phyloP scores from a whole-genome alignment of 495 filamentous ascomycete species.

The Halenospora varia region DNA sequence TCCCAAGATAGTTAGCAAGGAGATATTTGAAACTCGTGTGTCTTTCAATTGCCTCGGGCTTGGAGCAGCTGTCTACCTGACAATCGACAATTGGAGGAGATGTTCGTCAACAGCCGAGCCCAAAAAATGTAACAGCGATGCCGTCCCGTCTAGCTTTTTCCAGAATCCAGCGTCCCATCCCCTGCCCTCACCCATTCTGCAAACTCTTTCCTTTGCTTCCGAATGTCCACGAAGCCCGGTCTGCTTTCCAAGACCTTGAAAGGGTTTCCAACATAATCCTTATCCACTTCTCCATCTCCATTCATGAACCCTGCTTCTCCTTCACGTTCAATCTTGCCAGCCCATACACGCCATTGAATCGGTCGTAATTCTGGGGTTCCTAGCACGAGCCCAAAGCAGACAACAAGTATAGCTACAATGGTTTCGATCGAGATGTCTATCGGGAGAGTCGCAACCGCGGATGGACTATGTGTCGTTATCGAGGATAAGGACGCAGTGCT shows the following conservation, averaged over 20 bases:
- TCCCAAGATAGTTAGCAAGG: too few relatives aligned
- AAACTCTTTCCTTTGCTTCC: constrained; percentile 72
- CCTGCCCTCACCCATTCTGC: constrained; percentile 60
- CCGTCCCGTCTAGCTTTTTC: constrained; percentile 15
- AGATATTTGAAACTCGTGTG: too few relatives aligned
- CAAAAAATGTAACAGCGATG: too few relatives aligned
- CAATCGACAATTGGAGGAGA: too few relatives aligned
- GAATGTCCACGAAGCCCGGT: constrained; percentile 48
- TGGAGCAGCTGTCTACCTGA: too few relatives aligned
- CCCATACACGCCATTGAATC: constrained; percentile 80
- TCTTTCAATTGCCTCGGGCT: too few relatives aligned
- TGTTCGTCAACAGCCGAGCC: too few relatives aligned
- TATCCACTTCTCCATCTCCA: constrained; percentile 55
- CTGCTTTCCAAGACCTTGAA: constrained; percentile 41
- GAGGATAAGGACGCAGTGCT: constrained; percentile 46
- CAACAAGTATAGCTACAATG: constrained; percentile 61
- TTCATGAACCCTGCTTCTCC: constrained; percentile 65
- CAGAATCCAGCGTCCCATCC: not conserved
- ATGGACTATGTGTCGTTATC: constrained; percentile 29
- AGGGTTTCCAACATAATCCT: constrained; percentile 48
- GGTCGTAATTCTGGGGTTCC: constrained; percentile 67
- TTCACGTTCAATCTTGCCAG: constrained; percentile 75
- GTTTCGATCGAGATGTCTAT: constrained; percentile 78
- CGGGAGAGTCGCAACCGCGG: constrained; percentile 47
- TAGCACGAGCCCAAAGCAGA: constrained; percentile 67